Conservation (phyloP, 2,329 filamentous ascomycete genomes). For the Aureobasidium sp. region DNA sequence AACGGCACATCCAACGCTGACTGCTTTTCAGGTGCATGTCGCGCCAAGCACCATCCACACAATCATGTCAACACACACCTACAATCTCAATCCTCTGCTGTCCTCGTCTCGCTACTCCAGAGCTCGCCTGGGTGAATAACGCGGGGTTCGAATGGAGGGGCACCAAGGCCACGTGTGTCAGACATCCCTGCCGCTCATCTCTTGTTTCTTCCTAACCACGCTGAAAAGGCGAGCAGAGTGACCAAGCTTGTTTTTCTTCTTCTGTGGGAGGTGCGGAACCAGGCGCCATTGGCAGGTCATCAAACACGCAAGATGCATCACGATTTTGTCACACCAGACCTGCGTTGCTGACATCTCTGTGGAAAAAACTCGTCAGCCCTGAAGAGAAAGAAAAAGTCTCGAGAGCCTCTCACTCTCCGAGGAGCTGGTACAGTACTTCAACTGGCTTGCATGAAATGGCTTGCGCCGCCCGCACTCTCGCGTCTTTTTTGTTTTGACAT, state of each 20-base stretch:
- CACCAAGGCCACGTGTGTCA: neutral
- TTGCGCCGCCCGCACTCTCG: neutral
- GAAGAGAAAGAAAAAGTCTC: neutral
- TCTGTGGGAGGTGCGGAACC: neutral
- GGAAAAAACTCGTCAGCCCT: neutral
- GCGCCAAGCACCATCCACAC: neutral
- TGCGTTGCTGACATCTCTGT: neutral
- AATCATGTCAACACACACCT: neutral
- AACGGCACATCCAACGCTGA: conserved; percentile 1
- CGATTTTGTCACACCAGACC: neutral
- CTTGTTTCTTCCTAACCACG: neutral
- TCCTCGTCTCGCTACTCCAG: neutral
- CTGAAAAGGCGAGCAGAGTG: neutral
- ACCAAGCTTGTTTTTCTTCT: neutral
- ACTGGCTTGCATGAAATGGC: conserved; percentile 1
- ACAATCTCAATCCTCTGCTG: neutral
- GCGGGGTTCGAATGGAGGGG: neutral
- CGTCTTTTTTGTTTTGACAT: neutral
- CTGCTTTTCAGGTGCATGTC: neutral
- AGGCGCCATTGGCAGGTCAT: neutral
- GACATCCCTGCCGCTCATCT: neutral
- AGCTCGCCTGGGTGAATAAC: neutral
- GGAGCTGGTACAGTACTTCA: neutral
- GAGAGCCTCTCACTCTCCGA: neutral
- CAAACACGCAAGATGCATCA: neutral